Base-by-base conservation (phyloP, 768 basidiomycete genomes). In the Kwoniella heveanensis region DNA sequence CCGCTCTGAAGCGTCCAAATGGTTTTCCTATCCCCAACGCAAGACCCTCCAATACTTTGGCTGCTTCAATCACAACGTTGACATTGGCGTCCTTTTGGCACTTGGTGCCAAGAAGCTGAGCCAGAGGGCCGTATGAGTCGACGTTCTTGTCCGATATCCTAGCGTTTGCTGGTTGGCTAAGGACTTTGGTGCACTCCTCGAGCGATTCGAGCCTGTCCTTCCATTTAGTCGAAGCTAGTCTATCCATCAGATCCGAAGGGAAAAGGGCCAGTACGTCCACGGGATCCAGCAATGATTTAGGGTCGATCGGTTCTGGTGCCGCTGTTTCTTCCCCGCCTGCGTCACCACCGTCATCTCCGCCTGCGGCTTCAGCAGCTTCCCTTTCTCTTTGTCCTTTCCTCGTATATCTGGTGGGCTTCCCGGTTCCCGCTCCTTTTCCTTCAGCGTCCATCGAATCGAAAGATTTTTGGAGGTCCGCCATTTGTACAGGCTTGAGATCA, bases 401-500 rank as follows among this genome's bases (percentile, higher is more conserved):
- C 17, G 96, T 98, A 67, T 87, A 81, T 58, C 94, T 83, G 63
- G 88, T 88, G 0, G 91, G 88, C 75, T 88, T 91, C 27, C 92
- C 81, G 6, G 84, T 84, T 10, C 92, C 95, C 63, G 88, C 90
- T 0, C 92, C 93, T 70, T 88, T 90, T 1, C 88, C 89, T n/a
- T 88, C 87, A 65, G 86, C 87, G 71, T 94, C 91, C 83, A 95
- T 82, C 22, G 79, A 82, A 60, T 91, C 91, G 74, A 95, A 99
- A 0, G 87, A 84, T 74, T 97, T 95, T 72, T 91, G 91, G 71
- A 99, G 79, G 71, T 99, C 96, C 78, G 96, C 93, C 47, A 95
- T 87, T 80, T 98, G 96, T 2, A 99, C 92, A 1, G 95, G 92
- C 77, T 99, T 99, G 65, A 99, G 84, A 64, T 97, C 94, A 22